Base-by-base conservation (phyloP, 2,329 filamentous ascomycete species). In the Colletotrichum higginsianum region DNA sequence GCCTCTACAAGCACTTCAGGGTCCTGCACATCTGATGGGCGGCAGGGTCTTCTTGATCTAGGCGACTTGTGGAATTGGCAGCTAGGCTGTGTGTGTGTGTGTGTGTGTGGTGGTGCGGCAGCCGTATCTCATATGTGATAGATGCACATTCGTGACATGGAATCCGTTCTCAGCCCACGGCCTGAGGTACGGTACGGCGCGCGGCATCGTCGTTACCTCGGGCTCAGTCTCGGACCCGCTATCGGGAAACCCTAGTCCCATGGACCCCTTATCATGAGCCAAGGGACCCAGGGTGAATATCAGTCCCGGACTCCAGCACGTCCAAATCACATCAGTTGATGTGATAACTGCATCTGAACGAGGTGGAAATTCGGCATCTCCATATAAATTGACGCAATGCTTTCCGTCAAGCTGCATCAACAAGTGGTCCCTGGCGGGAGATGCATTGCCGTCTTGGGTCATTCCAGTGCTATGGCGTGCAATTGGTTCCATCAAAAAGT, bases 11-110 rank as follows among this genome's bases (percentile, higher is more conserved):
- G 44, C 18, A 35, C 26, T 49, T 49, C 68, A 63, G 65, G 68
- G 65, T 60, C 64, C 16, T 61, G 64, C 60, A 52, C 68, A 62
- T 55, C 5, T 67, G 52, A 67, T 3, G 58, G 42, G 46, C 35
- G 42, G 63, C 13, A 61, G 55, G 68, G 64, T 63, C 65, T 35
- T 57, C 13, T 40, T 61, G 42, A 23, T 55, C 42, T 58, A 60
- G 58, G 46, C 65, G 53, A 58, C 40, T 53, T 52, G 44, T 61
- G 52, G 57, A 63, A 44, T 23, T 18, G 38, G 18, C 30, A 63
- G 46, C 38, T 21, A 61, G 49, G 42, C 62, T 61, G 63, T 44
- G 55, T 21, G 66, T 30, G 30, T 8, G 30, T 30, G 30, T 35
- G 30, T 35, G 8, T 35, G 30, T 35, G 30, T 40, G 18, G 42